Base-by-base conservation (phyloP, 768 basidiomycete genomes). In the Leccinum fibrillosum region DNA sequence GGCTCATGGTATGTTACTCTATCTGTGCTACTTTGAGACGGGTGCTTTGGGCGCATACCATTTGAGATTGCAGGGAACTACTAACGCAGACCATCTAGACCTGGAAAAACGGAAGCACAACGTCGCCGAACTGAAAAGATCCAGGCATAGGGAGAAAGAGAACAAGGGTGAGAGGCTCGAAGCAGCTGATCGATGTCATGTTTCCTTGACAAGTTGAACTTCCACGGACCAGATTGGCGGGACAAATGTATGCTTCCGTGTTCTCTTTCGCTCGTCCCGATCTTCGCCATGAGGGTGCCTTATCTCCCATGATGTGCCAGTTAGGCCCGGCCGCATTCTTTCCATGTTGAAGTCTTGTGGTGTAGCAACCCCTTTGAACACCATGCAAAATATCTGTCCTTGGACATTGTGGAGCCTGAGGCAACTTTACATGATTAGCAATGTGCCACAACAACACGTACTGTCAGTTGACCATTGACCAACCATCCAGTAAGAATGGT, bases 1-100 rank as follows among this genome's bases (percentile, higher is more conserved):
- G 89, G 89, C 90, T 5, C 85, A 87, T 61, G 90, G 88, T 90
- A 56, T n/a, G 77, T 65, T 19, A 15, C 17, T n/a, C 11, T 15
- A 25, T 42, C 11, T 42, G 1, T 48, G 2, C n/a, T 26, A 5
- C 21, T 19, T 4, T 3, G 21, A 2, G 6, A 21, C 10, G 8
- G 19, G 8, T 42, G 15, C 19, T 7, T 15, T 25, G 5, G 30
- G 3, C 4, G 9, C 32, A 34, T 26, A 2, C 4, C 6, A 8
- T 28, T 34, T 17, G 13, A 26, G 4, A 37, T 19, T 44, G 19
- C 17, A 13, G 7, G 39, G 4, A 2, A 21, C 55, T 30, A 30
- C 11, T 61, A n/a, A 68, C 17, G 5, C 15, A 19, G 11, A 39
- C 28, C 28, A 39, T 45, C 2, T 56, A 88, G 86, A 88, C 68